Evolutionary conservation across 2,329 filamentous ascomycete genomes (phyloP).

Genomic region (Fusarium hostae): DNA sequence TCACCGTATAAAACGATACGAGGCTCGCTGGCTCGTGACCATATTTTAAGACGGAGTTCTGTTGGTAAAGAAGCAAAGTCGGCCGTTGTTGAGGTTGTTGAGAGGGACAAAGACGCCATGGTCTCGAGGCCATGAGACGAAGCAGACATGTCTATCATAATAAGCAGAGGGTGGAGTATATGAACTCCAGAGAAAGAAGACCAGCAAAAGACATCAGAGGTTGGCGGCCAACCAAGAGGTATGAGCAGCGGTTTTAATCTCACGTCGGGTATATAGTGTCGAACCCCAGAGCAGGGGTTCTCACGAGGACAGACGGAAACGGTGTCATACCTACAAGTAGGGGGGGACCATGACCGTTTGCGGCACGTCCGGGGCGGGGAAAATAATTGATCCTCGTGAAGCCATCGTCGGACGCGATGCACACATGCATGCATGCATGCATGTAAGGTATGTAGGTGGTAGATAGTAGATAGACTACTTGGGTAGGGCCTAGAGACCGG

Average conservation of each 20-base stretch:
- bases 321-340: slow-evolving; percentile 44
- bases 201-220: slow-evolving; percentile 30
- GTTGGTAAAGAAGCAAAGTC: slow-evolving; percentile 48
- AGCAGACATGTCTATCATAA: slow-evolving; percentile 25
- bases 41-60: slow-evolving; percentile 54
- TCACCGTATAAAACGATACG: slow-evolving; percentile 52
- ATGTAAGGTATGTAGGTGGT: background rate
- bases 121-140: slow-evolving; percentile 10
- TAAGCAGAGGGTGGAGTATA: background rate
- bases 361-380: slow-evolving; percentile 42
- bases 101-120: slow-evolving; percentile 5
- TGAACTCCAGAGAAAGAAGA: slow-evolving; percentile 12
- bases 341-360: slow-evolving; percentile 44
- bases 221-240: slow-evolving; percentile 27
- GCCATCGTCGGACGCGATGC: slow-evolving; percentile 43
- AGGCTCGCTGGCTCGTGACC: slow-evolving; percentile 52
- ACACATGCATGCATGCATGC: background rate
- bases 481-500: too few species aligned
- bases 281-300: slow-evolving; percentile 38
- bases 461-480: slow-evolving; percentile 3
- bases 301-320: slow-evolving; percentile 46
- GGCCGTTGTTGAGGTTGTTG: slow-evolving; percentile 26
- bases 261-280: slow-evolving; percentile 38
- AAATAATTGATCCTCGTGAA: slow-evolving; percentile 45
- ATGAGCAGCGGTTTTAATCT: slow-evolving; percentile 42